A percentile compares a stretch with the other conserved stretches of the same genome.
Evolutionary conservation across 1,284 basidiomycete species (phyloP).

Genomic region (Leccinum angustisporum): DNA sequence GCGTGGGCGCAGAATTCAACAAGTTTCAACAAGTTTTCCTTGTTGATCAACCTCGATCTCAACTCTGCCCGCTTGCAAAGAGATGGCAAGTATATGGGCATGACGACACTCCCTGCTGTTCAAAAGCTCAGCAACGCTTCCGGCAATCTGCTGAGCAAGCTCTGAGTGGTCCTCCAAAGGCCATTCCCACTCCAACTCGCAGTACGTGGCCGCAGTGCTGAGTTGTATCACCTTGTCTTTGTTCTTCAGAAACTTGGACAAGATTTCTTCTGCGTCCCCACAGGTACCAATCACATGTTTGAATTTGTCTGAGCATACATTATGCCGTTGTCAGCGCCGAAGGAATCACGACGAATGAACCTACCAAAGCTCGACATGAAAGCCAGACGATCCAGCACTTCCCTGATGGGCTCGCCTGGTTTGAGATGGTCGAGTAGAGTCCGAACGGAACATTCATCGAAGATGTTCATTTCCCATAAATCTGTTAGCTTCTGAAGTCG

Average conservation of each 20-base stretch:
- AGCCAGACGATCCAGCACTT: conserved; percentile 29
- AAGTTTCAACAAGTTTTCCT: conserved; percentile 22
- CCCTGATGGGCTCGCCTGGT: conserved; percentile 14
- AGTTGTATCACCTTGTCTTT: conserved; percentile 21
- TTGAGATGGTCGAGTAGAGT: conserved; percentile 24
- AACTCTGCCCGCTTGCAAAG: conserved; percentile 27
- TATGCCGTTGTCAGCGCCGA: background rate
- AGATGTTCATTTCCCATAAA: conserved; percentile 33
- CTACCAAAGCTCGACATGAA: conserved; percentile 34
- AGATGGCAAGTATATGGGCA: conserved; percentile 28
- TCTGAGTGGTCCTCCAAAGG: conserved; percentile 6
- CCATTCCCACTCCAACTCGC: conserved; percentile 27
- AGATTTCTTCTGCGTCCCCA: conserved; percentile 3
- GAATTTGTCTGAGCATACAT: conserved; percentile 12
- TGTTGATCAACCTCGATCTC: conserved; percentile 14
- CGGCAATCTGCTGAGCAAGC: conserved; percentile 8
- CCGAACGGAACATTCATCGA: conserved; percentile 22
- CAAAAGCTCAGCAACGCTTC: conserved; percentile 20
- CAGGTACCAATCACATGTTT: conserved; percentile 11
- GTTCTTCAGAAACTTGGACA: conserved; percentile 17
- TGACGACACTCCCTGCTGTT: conserved; percentile 11
- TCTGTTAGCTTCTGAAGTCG: conserved; percentile 18
- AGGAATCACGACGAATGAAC: background rate
- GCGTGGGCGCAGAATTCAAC: conserved; percentile 20
- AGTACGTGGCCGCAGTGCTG: conserved; percentile 27